Base-by-base conservation (phyloP, 2,329 filamentous ascomycete species). In the Blastomyces gilchristii region DNA sequence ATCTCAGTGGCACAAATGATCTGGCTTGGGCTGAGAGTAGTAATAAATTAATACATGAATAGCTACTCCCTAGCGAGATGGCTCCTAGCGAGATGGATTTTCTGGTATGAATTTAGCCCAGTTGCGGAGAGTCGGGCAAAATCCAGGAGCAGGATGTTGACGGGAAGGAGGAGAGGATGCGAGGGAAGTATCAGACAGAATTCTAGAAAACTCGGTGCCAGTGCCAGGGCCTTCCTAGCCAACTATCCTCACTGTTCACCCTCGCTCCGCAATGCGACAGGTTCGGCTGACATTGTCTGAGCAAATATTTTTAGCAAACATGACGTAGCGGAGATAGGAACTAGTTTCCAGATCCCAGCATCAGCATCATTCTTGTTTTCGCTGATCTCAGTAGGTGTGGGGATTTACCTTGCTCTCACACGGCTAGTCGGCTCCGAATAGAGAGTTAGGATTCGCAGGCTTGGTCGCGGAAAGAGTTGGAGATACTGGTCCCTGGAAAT, bases 321-420 rank as follows among this genome's bases (percentile, higher is more conserved):
- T 18, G 57, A 61, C 6, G 63, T 65, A 0, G 73, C 71, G 25
- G 71, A 76, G 47, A 63, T 75, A 2, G 79, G 75, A 0, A 78
- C 80, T 0, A 75, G 75, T 0, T 70, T 85, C 18, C 75, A 79
- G 18, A 61, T 80, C 0, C 71, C 69, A 0, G 86, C 85, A 63
- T 83, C 81, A 3, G 77, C 80, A 67, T 78, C 80, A 0, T 63
- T 79, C 0, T 86, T 82, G 81, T 62, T 86, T 4, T 78, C 81
- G 0, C 67, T 85, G 1, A 65, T 76, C 0, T 58, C 74, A 7
- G 59, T 82, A 25, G 78, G 76, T 0, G 73, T 79, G 0, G 81
- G 83, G 69, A 37, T 80, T 43, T 81, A 81, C 62, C 71, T 85
- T 34, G 72, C 69, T 2, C 69, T 83, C 16, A 86, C 84, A 0